Evolutionary conservation across 1,139 yeast species (phyloP), one percentile per base, ranked within the genome.

Genomic region (Scheffersomyces titani): DNA sequence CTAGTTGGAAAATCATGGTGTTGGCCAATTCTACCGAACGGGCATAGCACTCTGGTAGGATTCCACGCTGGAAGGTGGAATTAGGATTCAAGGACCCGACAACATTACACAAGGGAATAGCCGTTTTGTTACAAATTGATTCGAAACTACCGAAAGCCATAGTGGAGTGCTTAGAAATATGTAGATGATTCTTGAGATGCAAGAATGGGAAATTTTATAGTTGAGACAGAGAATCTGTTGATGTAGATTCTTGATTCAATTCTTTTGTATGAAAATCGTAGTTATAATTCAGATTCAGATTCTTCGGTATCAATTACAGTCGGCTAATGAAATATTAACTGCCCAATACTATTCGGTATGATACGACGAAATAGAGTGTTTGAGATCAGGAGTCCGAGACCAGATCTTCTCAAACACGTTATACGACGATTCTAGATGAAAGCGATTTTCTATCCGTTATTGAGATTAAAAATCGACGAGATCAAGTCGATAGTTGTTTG

Each of bases 1-100:
- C 98, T n/a, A 92, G 81, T 68, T 92, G 92, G 73, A 92, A 93
- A 22, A 94, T 90, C 77, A 91, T 82, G 1, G 98, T 94, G 72
- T 94, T 94, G 55, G 97, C 97, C 50, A 93, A 71, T 64, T 88
- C 93, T 45, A 93, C 92, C 5, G 93, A 82, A 66, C 98, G 80
- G 0, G 98, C 89, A 64, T 91, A 93, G 73, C 98, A 94, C 50
- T 73, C 70, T 1, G 98, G 88, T 51, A 90, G 72, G 40, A 92
- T 78, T 3, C 97, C 97, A 19, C 76, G 69, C 19, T 69, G 63
- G 61, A 83, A 71, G 57, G 64, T 64, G 52, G 72, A 59, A 56
- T 71, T 52, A 57, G 66, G 58, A 54, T 70, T 64, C 62, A 74
- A 55, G 4, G 80, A 59, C 51, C 83, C 85, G 6, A 90, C 78